Evolutionary conservation across 164 flowering plant genomes (phyloP), one percentile per base, ranked within the genome.

Genomic region (Houttuynia cordata): DNA sequence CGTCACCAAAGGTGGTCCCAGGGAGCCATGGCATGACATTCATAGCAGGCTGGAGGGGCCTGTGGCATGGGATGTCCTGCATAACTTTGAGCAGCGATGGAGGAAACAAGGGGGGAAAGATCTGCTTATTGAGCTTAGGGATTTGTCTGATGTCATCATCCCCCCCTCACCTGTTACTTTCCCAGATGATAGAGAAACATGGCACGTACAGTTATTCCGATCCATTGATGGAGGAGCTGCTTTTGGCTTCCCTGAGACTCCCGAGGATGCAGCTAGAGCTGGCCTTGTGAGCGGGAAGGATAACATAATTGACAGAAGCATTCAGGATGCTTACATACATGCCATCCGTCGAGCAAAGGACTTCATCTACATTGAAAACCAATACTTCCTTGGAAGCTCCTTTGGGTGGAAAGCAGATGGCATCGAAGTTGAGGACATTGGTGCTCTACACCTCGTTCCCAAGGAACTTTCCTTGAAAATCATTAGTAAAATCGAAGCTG

Each of bases 1-100:
- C 5, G 77, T 83, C 50, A 54, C 69, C 0, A 87, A 78, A 66
- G 95, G 95, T 50, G 95, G 95, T 5, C 91, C 94, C 0, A 72
- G 91, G 60, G 82, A 87, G 81, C 91, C 94, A 12, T 87, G 95
- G 95, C 95, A 87, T 59, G 91, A 87, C 60, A 78, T 87, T n/a
- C 95, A 85, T 54, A 78, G 73, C 69, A 64, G 69, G 40, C 61
- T 87, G 10, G 95, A 87, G 73, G 95, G 95, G 4, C 85, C 84
- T 0, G 62, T 75, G 62, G 95, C 95, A 0, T 85, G 95, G 91
- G 95, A 87, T 70, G 95, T 83, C 13, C 64, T 87, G 45, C 78
- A 64, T 71, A 87, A 83, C 64, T 87, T 87, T 37, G 89, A 87
- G 74, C 89, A 87, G 52, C 72, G 95, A 69, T 87, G 95, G 95